phyloP scores from a whole-genome alignment of 192 early-diverging fungal species.

The Allomyces arbusculus region DNA sequence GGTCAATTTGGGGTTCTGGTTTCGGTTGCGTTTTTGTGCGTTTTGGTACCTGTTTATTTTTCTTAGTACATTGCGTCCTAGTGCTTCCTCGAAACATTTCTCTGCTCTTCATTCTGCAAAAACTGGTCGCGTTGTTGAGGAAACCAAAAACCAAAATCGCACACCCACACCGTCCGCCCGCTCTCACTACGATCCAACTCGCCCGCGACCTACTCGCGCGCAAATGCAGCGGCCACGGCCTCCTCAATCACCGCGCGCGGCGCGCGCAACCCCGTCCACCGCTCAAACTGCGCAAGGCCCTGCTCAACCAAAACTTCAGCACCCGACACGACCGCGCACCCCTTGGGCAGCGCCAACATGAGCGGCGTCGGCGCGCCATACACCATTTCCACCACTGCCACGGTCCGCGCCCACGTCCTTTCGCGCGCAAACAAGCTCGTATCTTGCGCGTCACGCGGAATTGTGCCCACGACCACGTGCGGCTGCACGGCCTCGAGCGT shows the following conservation, averaged over 20 bases:
- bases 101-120: too few relatives aligned
- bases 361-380: constrained; percentile 80
- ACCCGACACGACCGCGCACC: constrained; percentile 44
- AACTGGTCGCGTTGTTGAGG: too few relatives aligned
- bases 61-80: not conserved
- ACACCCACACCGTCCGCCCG: too few relatives aligned
- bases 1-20: constrained; percentile 4
- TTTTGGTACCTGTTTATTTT: not conserved
- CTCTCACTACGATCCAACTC: too few relatives aligned
- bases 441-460: constrained; percentile 46
- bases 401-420: constrained; percentile 13
- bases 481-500: too few relatives aligned
- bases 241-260: constrained; percentile 26
- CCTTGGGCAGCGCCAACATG: constrained; percentile 30
- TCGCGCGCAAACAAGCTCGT: too few relatives aligned
- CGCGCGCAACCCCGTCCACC: constrained; percentile 55
- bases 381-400: constrained; percentile 73
- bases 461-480: constrained; percentile 34
- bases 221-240: constrained; percentile 21
- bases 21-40: not conserved
- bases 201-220: not conserved
- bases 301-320: constrained; percentile 79
- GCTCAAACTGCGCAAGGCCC: constrained; percentile 72
- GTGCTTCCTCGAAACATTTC: not conserved
- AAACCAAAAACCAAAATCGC: too few relatives aligned